Percentiles rank a stretch among this genome's conserved stretches.
Conservation (phyloP, 306 rosid species). For the Cicer bijugum region DNA sequence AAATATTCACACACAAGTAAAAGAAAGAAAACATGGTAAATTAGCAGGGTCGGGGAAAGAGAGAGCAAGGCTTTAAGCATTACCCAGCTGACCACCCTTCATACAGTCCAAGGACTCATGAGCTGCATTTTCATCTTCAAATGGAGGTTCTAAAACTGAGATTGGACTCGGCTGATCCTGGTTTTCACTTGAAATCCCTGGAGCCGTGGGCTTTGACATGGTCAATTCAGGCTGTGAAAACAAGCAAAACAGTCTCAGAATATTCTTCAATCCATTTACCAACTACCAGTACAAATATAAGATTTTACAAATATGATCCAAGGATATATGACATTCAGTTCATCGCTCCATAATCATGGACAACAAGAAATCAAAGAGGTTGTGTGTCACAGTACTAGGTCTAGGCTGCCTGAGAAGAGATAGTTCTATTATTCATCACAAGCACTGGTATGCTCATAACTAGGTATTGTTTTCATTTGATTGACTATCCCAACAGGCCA, state of each 20-base stretch:
- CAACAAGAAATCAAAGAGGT: constrained; percentile 20
- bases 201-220: constrained; percentile 56
- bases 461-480: constrained; percentile 25
- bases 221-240: constrained; percentile 56
- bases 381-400: constrained; percentile 25
- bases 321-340: constrained; percentile 26
- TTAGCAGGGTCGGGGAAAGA: constrained; percentile 21
- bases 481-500: constrained; percentile 20
- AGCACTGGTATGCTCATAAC: constrained; percentile 27
- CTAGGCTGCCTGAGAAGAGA: constrained; percentile 29
- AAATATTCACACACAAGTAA: background rate
- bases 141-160: constrained; percentile 85
- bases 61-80: constrained; percentile 26
- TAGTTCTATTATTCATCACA: constrained; percentile 19
- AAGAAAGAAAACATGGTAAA: constrained; percentile 7
- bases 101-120: constrained; percentile 50
- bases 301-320: constrained; percentile 2
- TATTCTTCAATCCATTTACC: constrained; percentile 16
- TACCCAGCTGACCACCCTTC: constrained; percentile 68
- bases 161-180: constrained; percentile 94
- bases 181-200: constrained; percentile 61
- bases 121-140: constrained; percentile 69
- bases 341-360: constrained; percentile 19
- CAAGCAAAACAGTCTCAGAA: constrained; percentile 40
- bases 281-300: constrained; percentile 28